phyloP scores from a whole-genome alignment of 495 filamentous ascomycete species.

The Trichocladium uniseriatum region DNA sequence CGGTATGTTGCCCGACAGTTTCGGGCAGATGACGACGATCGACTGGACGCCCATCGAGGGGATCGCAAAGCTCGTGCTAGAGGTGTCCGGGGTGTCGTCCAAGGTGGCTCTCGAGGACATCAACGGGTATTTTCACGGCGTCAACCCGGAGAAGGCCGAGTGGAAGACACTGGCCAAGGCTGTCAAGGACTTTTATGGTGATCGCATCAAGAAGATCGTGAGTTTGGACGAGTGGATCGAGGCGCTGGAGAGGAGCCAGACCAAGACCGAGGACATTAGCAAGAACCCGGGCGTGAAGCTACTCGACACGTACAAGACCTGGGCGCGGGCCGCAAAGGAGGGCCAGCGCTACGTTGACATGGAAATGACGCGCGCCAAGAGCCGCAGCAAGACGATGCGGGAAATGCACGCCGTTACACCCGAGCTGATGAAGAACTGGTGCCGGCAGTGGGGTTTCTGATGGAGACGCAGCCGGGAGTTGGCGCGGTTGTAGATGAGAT shows the following conservation, averaged over 20 bases:
- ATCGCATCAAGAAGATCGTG: slow-evolving; percentile 29
- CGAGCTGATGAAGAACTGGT: slow-evolving; percentile 42
- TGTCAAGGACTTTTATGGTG: slow-evolving; percentile 31
- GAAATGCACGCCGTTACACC: slow-evolving; percentile 29
- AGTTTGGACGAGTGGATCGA: slow-evolving; percentile 34
- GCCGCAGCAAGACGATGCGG: slow-evolving; percentile 30
- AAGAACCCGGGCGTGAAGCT: slow-evolving; percentile 40
- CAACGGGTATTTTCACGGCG: slow-evolving; percentile 40
- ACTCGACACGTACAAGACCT: slow-evolving; percentile 32
- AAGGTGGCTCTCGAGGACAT: slow-evolving; percentile 21
- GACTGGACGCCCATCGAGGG: slow-evolving; percentile 50
- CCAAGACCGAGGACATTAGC: slow-evolving; percentile 21
- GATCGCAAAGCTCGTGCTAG: slow-evolving; percentile 32
- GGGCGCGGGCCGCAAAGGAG: slow-evolving; percentile 13
- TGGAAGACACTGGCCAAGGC: slow-evolving; percentile 30
- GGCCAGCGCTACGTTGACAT: slow-evolving; percentile 22
- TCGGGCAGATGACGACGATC: slow-evolving; percentile 33
- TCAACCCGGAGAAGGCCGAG: slow-evolving; percentile 32
- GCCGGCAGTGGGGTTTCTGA: slow-evolving; percentile 39
- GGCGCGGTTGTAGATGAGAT: no score
- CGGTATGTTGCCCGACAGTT: slow-evolving; percentile 29
- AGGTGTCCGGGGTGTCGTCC: slow-evolving; percentile 26
- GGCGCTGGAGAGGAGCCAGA: slow-evolving; percentile 28
- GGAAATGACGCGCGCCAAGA: slow-evolving; percentile 22
- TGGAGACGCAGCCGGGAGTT: no score